Conservation (phyloP, 140 eudicot genomes). For the Erigeron philadelphicus region DNA sequence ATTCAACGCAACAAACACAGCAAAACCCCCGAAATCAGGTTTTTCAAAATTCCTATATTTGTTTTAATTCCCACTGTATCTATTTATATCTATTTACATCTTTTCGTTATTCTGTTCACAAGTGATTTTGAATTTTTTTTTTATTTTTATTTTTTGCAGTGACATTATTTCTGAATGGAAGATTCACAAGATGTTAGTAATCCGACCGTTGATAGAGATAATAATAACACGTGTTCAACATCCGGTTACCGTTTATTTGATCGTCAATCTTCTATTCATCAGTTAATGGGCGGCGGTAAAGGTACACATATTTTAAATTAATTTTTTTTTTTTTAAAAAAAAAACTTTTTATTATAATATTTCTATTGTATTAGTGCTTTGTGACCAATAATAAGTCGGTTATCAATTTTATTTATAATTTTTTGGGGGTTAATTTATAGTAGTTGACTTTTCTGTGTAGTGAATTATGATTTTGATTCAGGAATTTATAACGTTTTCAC, state of each 20-base stretch:
- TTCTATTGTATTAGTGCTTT: background rate
- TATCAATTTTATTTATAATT: no score
- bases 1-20: background rate
- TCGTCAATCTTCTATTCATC: constrained; percentile 60
- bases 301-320: constrained; percentile 34
- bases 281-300: constrained; percentile 86
- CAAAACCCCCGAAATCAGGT: no score
- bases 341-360: background rate
- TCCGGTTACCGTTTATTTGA: constrained; percentile 56
- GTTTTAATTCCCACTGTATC: background rate
- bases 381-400: no score
- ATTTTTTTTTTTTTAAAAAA: no score
- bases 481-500: constrained; percentile 2
- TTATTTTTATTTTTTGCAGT: constrained; percentile 21
- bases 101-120: background rate
- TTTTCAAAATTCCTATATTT: constrained; percentile 12
- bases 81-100: background rate
- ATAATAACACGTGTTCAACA: constrained; percentile 35
- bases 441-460: background rate
- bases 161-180: constrained; percentile 39
- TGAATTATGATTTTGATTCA: background rate
- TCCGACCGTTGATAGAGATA: constrained; percentile 39
- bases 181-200: constrained; percentile 42
- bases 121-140: constrained; percentile 15
- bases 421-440: no score